A percentile compares a stretch with the other conserved stretches of the same genome.
phyloP scores from a whole-genome alignment of 2,329 filamentous ascomycete genomes.

The Arachnomyces sp. region DNA sequence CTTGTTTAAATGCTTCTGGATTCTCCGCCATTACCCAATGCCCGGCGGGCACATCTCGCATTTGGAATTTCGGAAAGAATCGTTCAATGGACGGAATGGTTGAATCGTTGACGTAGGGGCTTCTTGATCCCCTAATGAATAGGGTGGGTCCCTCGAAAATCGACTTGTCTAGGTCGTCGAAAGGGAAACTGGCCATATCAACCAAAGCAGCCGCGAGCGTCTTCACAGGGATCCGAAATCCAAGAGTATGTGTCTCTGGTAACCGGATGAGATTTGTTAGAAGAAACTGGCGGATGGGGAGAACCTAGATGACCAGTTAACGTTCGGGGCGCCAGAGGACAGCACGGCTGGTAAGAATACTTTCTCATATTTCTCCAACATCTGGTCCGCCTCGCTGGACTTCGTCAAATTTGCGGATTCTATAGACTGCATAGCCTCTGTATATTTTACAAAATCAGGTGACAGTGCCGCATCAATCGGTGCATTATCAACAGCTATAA shows the following conservation, averaged over 20 bases:
- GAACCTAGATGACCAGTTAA: constrained; percentile 37
- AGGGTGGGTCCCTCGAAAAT: constrained; percentile 68
- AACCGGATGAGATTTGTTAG: constrained; percentile 70
- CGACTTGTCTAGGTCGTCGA: constrained; percentile 58
- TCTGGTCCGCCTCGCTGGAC: constrained; percentile 71
- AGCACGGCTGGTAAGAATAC: constrained; percentile 27
- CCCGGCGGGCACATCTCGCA: constrained; percentile 68
- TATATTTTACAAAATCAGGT: constrained; percentile 56
- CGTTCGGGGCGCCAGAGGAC: not conserved
- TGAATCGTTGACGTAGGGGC: constrained; percentile 23
- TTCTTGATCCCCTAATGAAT: constrained; percentile 48
- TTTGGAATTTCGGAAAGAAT: constrained; percentile 71
- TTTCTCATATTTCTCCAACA: constrained; percentile 66
- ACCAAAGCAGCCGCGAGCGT: constrained; percentile 61
- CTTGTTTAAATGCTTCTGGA: constrained; percentile 67
- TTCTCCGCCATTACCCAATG: constrained; percentile 91
- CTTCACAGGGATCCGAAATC: constrained; percentile 72
- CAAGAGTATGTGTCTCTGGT: constrained; percentile 48
- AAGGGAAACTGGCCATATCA: constrained; percentile 83
- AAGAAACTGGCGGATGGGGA: constrained; percentile 82
- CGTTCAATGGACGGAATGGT: constrained; percentile 20
- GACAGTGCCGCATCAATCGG: constrained; percentile 68
- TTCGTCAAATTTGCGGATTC: constrained; percentile 60
- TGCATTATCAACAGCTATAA: constrained; percentile 81
- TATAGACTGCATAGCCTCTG: constrained; percentile 67